A percentile compares a stretch with the other conserved stretches of the same genome.
phyloP scores from a whole-genome alignment of 768 basidiomycete species.

The Suillus variegatus region DNA sequence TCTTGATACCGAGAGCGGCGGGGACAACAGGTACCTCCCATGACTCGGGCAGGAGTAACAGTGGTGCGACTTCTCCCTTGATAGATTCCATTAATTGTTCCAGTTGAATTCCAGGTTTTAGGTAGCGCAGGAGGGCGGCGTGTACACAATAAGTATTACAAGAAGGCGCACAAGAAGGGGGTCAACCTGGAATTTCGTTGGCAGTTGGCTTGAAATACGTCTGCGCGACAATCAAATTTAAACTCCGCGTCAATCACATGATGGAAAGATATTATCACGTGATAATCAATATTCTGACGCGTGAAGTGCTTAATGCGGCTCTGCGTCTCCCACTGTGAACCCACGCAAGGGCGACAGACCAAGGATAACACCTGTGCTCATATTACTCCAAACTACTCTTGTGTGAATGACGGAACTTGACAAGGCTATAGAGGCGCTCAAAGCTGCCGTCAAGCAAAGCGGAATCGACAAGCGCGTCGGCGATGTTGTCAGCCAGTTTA shows the following conservation, averaged over 20 bases:
- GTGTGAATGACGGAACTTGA: constrained; percentile 22
- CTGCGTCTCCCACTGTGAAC: not conserved
- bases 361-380: not conserved
- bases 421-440: constrained; percentile 34
- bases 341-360: not conserved
- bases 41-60: constrained; percentile 8
- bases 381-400: not conserved
- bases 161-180: constrained; percentile 6
- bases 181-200: constrained; percentile 7
- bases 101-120: not conserved
- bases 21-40: constrained; percentile 5
- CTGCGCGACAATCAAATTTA: constrained; percentile 20
- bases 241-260: constrained; percentile 31
- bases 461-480: constrained; percentile 30
- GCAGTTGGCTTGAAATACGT: constrained; percentile 7
- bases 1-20: not conserved
- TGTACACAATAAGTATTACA: not conserved
- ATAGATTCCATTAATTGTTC: constrained; percentile 21
- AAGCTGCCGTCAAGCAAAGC: constrained; percentile 28
- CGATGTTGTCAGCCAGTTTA: constrained; percentile 40
- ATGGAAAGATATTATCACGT: constrained; percentile 31
- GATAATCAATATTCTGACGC: not conserved
- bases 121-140: constrained; percentile 15
- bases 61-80: constrained; percentile 19
- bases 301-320: not conserved